phyloP scores from a whole-genome alignment of 352 stramenopile species.

The Globisporangium polare region DNA sequence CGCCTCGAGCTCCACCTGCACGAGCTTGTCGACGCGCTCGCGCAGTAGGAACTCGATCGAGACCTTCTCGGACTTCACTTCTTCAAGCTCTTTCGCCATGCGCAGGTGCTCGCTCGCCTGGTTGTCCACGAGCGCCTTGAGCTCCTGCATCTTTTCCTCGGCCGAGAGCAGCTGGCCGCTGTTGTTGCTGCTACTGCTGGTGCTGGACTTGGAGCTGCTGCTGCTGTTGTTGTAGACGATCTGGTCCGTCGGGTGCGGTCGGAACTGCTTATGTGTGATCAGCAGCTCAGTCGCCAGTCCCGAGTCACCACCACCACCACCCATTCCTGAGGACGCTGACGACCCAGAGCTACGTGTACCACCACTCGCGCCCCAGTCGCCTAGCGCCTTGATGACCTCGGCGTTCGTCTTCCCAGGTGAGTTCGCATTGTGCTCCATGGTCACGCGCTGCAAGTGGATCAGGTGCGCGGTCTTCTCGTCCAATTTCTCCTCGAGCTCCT shows the following conservation, averaged over 20 bases:
- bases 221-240: constrained; percentile 41
- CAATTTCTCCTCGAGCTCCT: constrained; percentile 91
- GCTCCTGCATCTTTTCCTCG: constrained; percentile 83
- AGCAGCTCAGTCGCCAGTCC: constrained; percentile 34
- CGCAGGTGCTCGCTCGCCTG: constrained; percentile 54
- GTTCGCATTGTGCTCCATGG: constrained; percentile 85
- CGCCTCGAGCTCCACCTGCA: constrained; percentile 77
- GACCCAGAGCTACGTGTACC: background rate
- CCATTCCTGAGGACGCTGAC: background rate
- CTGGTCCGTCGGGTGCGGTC: constrained; percentile 36
- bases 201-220: constrained; percentile 19
- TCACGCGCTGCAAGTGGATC: constrained; percentile 92
- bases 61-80: constrained; percentile 87
- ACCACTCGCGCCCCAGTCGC: constrained; percentile 38
- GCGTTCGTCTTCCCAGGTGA: constrained; percentile 51
- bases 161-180: constrained; percentile 29
- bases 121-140: constrained; percentile 56
- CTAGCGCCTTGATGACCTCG: constrained; percentile 64
- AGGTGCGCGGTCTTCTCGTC: constrained; percentile 93
- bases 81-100: constrained; percentile 76
- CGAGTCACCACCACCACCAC: background rate
- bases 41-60: constrained; percentile 84
- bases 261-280: constrained; percentile 68
- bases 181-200: constrained; percentile 2
- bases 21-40: constrained; percentile 79